Base-by-base conservation (phyloP, 345 rosid genomes). In the Dovyalis caffra region DNA sequence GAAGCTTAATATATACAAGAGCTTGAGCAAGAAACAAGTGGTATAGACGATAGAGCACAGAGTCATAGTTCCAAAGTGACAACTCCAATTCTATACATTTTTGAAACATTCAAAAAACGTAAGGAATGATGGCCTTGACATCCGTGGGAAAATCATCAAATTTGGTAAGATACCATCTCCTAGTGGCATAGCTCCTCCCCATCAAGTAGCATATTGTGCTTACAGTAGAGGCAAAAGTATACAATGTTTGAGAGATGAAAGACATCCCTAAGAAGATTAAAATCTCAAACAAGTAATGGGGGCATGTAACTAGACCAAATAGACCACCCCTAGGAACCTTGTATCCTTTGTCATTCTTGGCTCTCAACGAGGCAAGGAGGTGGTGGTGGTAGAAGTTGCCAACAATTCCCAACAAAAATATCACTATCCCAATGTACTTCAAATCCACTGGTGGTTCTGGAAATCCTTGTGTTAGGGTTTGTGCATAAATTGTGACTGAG, bases 341-440 rank as follows among this genome's bases (percentile, higher is more conserved):
- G 80, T 90, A 92, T 32, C 84, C 90, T 66, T 84, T 87, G 35
- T 76, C 84, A 11, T 76, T 83, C 15, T 71, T 68, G 53, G 62
- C 62, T 78, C 95, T 87, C 15, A 6, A 94, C 88, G 21, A 92
- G 80, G 57, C 34, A 68, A 74, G n/a, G n/a, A n/a, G n/a, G n/a
- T n/a, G n/a, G n/a, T 94, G 98, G 80, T 91, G 97, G 83, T 94
- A 91, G 51, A 94, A 82, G 81, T 94, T 92, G 4, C 97, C 98
- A 38, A 29, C 60, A 8, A 88, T 81, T 34, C 97, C 97, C 32
- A 88, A 15, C 3, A 85, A 60, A 72, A 90, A 90, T 56, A 95
- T 94, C 94, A 64, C 94, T 1, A 94, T 90, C 66, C 47, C 47
- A 43, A 10, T 15, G 14, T 43, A 12, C 47, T 43, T 43, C 47